Percentiles rank a stretch among this genome's conserved stretches.
Evolutionary conservation across 495 filamentous ascomycete species (phyloP).

Genomic region (Penicillium atrosanguineum): DNA sequence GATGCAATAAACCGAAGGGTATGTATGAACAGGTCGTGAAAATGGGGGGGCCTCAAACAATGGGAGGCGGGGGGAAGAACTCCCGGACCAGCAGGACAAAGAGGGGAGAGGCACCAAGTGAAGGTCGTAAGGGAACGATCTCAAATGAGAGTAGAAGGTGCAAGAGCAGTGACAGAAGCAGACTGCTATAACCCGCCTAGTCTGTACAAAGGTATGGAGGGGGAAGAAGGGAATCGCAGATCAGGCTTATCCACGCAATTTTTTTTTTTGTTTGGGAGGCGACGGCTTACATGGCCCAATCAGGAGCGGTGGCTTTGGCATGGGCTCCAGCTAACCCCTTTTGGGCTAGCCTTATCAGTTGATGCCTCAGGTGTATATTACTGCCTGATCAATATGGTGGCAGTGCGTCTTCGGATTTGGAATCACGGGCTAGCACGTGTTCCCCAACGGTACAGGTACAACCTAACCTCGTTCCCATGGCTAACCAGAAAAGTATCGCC

Average conservation of each 20-base stretch:
- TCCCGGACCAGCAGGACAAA: slow-evolving; percentile 11
- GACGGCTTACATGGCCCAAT: slow-evolving; percentile 14
- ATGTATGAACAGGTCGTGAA: background rate
- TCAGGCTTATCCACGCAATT: slow-evolving; percentile 22
- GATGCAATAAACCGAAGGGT: slow-evolving; percentile 13
- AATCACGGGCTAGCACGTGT: background rate
- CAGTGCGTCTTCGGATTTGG: background rate
- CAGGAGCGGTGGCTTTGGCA: slow-evolving; percentile 4
- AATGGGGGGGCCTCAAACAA: slow-evolving; percentile 4
- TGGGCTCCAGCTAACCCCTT: slow-evolving; percentile 8
- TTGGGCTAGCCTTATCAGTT: slow-evolving; percentile 16
- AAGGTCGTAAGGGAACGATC: background rate
- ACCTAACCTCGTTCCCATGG: background rate
- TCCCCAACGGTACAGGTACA: background rate
- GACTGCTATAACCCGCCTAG: slow-evolving; percentile 8
- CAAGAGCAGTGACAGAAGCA: slow-evolving; percentile 2
- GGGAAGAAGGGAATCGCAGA: background rate
- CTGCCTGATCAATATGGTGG: background rate
- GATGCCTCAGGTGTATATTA: background rate
- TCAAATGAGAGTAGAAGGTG: background rate
- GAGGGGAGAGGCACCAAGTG: background rate
- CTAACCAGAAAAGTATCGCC: background rate
- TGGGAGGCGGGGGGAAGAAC: slow-evolving; percentile 18
- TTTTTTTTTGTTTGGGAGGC: slow-evolving; percentile 29
- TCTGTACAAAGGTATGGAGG: slow-evolving; percentile 9